Percentiles rank a stretch among this genome's conserved stretches.
phyloP scores from a whole-genome alignment of 78 protist species.

The Dictyostelium purpureum region DNA sequence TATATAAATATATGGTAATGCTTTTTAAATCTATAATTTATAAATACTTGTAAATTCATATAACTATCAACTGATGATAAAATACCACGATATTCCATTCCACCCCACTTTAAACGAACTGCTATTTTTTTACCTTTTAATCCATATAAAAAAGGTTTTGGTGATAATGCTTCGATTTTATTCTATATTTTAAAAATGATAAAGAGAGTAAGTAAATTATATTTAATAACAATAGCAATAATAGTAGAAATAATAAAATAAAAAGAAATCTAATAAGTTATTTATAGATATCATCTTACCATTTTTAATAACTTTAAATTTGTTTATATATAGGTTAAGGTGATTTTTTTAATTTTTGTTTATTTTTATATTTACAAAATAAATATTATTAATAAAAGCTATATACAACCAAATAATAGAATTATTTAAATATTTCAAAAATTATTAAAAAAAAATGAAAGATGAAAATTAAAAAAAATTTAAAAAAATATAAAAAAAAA shows the following conservation, averaged over 20 bases:
- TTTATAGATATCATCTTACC: no score
- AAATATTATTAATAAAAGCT: no score
- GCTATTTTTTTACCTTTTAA: slow-evolving; percentile 75
- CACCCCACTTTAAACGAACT: slow-evolving; percentile 82
- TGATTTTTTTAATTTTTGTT: no score
- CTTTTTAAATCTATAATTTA: neutral
- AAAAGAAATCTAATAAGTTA: neutral
- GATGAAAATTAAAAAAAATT: no score
- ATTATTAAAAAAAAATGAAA: no score
- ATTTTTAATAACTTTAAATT: no score
- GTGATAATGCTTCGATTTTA: slow-evolving; percentile 65
- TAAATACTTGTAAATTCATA: slow-evolving; percentile 76
- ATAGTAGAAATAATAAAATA: neutral
- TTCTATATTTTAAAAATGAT: neutral
- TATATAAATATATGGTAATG: neutral
- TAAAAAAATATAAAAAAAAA: no score
- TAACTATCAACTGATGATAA: slow-evolving; percentile 79
- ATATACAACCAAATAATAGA: no score
- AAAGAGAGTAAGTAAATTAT: neutral
- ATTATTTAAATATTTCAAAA: no score
- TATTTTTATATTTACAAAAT: no score
- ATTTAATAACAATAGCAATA: no score
- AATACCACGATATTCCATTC: slow-evolving; percentile 80
- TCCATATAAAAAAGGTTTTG: slow-evolving; percentile 79
- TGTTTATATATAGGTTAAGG: no score